Evolutionary conservation across 768 basidiomycete genomes (phyloP).

Genomic region (Leucocoprinus sp.): DNA sequence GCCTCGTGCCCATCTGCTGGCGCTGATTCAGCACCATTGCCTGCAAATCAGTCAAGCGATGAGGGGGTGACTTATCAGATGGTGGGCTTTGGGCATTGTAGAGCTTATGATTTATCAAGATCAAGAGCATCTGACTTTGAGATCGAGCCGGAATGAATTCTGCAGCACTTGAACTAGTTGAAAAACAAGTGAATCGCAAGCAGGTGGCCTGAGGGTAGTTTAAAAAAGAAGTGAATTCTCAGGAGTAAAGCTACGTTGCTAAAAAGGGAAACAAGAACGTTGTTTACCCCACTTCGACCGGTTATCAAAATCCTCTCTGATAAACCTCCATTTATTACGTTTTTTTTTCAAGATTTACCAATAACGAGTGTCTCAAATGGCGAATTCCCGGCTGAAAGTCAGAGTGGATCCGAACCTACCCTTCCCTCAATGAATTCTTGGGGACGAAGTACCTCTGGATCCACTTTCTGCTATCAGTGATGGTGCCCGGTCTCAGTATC

Average conservation of each 20-base stretch:
- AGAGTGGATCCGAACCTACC: too few relatives aligned
- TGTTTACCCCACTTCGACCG: conserved; percentile 2
- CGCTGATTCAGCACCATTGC: not conserved
- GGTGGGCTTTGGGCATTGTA: conserved; percentile 4
- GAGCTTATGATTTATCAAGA: not conserved
- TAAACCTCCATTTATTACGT: not conserved
- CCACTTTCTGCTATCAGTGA: not conserved
- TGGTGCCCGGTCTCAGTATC: conserved; percentile 10
- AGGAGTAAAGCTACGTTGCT: not conserved
- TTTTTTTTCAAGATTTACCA: not conserved
- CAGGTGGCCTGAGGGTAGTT: not conserved
- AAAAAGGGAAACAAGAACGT: conserved; percentile 4
- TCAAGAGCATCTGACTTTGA: conserved; percentile 1
- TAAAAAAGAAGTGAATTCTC: conserved; percentile 3
- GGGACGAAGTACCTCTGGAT: too few relatives aligned
- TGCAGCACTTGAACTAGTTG: not conserved
- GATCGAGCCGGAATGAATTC: conserved; percentile 5
- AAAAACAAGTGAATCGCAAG: not conserved
- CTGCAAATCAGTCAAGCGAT: conserved; percentile 3
- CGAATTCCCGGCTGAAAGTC: too few relatives aligned
- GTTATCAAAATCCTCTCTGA: not conserved
- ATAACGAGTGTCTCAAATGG: too few relatives aligned
- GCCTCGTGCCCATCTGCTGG: too few relatives aligned
- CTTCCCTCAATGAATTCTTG: too few relatives aligned
- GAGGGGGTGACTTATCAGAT: conserved; percentile 5